Conservation (phyloP, 2,329 filamentous ascomycete genomes). For the Lasiodiplodia theobromae region DNA sequence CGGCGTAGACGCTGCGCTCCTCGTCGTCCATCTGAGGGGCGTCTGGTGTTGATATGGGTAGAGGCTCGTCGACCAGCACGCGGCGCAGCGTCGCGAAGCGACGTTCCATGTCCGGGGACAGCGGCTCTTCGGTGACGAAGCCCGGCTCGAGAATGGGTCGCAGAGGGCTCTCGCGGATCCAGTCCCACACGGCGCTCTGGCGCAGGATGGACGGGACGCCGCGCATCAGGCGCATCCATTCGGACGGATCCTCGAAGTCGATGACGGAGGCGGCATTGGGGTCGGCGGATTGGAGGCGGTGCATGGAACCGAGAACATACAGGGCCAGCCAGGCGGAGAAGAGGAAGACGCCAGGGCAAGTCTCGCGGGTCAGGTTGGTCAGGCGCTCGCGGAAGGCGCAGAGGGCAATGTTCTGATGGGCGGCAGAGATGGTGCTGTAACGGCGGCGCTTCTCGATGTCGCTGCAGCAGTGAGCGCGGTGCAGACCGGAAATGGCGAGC, state of each 20-base stretch:
- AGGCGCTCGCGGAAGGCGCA: slow-evolving; percentile 24
- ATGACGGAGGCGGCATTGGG: slow-evolving; percentile 14
- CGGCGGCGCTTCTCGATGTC: slow-evolving; percentile 8
- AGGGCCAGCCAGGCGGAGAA: slow-evolving; percentile 23
- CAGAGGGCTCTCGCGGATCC: slow-evolving; percentile 24
- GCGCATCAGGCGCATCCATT: slow-evolving; percentile 27
- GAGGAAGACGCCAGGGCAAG: slow-evolving; percentile 25
- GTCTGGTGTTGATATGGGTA: not conserved
- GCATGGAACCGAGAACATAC: slow-evolving; percentile 19
- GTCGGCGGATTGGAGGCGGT: slow-evolving; percentile 22
- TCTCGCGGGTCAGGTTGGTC: slow-evolving; percentile 28
- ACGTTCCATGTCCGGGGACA: not conserved
- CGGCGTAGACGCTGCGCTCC: slow-evolving; percentile 7
- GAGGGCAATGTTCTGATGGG: slow-evolving; percentile 21
- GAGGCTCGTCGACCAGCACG: slow-evolving; percentile 14
- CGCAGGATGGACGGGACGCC: slow-evolving; percentile 25
- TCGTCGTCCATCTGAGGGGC: slow-evolving; percentile 10
- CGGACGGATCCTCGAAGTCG: slow-evolving; percentile 20
- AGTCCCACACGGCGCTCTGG: slow-evolving; percentile 20
- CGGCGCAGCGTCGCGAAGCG: slow-evolving; percentile 21
- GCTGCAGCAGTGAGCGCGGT: slow-evolving; percentile 44
- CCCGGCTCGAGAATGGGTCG: slow-evolving; percentile 19
- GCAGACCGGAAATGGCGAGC: slow-evolving; percentile 54
- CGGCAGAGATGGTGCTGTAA: slow-evolving; percentile 5
- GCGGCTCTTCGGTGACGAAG: not conserved